Base-by-base conservation (phyloP, 257 asterid species). In the Lycium ferocissimum region DNA sequence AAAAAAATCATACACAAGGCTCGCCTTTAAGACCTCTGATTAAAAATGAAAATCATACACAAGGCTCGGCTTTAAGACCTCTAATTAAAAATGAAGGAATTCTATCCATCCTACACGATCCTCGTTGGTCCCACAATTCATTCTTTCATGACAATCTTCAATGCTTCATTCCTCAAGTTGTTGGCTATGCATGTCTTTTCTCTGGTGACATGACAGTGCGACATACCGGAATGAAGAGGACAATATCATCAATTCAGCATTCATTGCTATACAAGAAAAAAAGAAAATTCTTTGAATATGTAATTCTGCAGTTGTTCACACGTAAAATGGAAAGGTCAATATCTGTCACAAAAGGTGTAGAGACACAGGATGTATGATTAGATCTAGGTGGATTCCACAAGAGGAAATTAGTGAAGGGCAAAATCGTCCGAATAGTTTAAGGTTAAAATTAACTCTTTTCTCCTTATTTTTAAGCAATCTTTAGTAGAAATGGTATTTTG, bases 191-290 rank as follows among this genome's bases (percentile, higher is more conserved):
- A 38, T 51, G n/a, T 26, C 7, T 51, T 51, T 22, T 22, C 18
- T 3, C 43, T 51, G 12, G 14, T 26, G 22, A 26, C 33, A 26
- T 76, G 82, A 51, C 78, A 14, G 45, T 6, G 53, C 2, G 12
- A 70, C 45, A 13, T 49, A 71, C 17, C 2, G 45, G 82, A 76
- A 76, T 22, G 43, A 26, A 20, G 9, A 51, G 65, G 65, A 53
- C 63, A 76, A 15, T 63, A 76, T 76, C 82, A 76, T 76, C 5
- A 76, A 76, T 26, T 26, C 20, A 49, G 14, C 82, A 76, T 53
- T 76, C 22, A 76, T 76, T 76, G 26, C 63, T 76, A 14, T 51
- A 51, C 63, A 10, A 22, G 14, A 7, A 75, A 75, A 26, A 22
- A 75, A 75, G 45, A 12, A 51, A 76, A 22, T 51, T 51, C 20